A percentile compares a stretch with the other conserved stretches of the same genome.
These are phyloP conservation scores for Phytophthora pistaciae DNA, from an alignment of 352 stramenopile genomes.

Conservation along the genomic window DNA sequence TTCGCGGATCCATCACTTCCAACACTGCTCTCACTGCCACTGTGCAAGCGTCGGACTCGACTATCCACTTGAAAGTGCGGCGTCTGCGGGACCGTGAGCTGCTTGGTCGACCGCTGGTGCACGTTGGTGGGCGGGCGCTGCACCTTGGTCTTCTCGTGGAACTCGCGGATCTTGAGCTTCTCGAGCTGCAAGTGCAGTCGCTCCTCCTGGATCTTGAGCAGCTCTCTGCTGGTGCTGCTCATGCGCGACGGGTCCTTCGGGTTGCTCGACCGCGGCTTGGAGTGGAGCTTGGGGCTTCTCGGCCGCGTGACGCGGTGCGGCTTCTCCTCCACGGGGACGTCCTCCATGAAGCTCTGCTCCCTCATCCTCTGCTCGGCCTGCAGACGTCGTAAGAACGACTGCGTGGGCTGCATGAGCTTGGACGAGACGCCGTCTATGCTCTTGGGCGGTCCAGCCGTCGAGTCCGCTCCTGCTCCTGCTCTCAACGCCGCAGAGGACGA, in stretches of 20 bases:
- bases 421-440: slow-evolving; percentile 42
- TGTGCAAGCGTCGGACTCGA: slow-evolving; percentile 52
- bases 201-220: slow-evolving; percentile 84
- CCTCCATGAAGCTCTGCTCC: slow-evolving; percentile 53
- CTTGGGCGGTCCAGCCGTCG: slow-evolving; percentile 2
- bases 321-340: slow-evolving; percentile 54
- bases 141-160: slow-evolving; percentile 76
- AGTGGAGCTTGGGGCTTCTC: slow-evolving; percentile 61
- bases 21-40: slow-evolving; percentile 23
- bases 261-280: slow-evolving; percentile 39
- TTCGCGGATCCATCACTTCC: slow-evolving; percentile 21
- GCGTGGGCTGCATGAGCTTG: slow-evolving; percentile 73
- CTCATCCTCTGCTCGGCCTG: slow-evolving; percentile 70
- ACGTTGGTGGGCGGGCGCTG: slow-evolving; percentile 74
- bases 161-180: slow-evolving; percentile 80
- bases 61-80: slow-evolving; percentile 71
- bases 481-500: slow-evolving; percentile 22
- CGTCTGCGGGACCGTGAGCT: slow-evolving; percentile 82
- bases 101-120: slow-evolving; percentile 81
- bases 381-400: slow-evolving; percentile 67
- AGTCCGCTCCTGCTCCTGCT: not conserved
- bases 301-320: slow-evolving; percentile 60
- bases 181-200: slow-evolving; percentile 71
- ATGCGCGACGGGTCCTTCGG: slow-evolving; percentile 61
- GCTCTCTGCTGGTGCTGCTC: slow-evolving; percentile 81